Conservation (phyloP, 176 grass and related monocot species). For the Pharus latifolius region DNA sequence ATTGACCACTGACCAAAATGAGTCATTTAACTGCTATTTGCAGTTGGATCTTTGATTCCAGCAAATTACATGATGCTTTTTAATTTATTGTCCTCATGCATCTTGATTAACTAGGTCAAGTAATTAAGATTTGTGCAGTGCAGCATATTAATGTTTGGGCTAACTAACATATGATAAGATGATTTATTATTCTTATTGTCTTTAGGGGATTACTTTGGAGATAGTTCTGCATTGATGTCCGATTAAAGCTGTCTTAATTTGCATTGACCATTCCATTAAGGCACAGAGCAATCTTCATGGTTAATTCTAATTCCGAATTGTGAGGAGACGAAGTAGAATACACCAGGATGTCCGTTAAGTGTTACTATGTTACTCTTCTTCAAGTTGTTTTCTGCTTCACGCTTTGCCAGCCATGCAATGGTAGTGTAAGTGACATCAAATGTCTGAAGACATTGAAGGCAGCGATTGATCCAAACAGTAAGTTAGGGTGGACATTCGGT, state of each 20-base stretch:
- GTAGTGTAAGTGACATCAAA: conserved; percentile 36
- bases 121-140: neutral
- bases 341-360: conserved; percentile 2
- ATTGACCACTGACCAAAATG: neutral
- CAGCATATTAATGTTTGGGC: neutral
- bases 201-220: neutral
- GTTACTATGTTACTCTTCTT: neutral
- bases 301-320: neutral
- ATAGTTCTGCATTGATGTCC: neutral
- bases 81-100: neutral
- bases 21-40: neutral
- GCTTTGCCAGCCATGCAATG: conserved; percentile 16
- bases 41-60: neutral
- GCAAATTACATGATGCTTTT: neutral
- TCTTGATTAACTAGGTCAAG: neutral
- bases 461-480: conserved; percentile 46
- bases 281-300: neutral
- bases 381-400: conserved; percentile 7
- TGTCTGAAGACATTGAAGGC: conserved; percentile 47
- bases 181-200: neutral
- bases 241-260: neutral
- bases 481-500: conserved; percentile 47
- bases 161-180: neutral
- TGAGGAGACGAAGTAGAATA: conserved; percentile 1
- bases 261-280: neutral